Conservation (phyloP, 495 filamentous ascomycete species). For the Penicillium psychrofluorescens region DNA sequence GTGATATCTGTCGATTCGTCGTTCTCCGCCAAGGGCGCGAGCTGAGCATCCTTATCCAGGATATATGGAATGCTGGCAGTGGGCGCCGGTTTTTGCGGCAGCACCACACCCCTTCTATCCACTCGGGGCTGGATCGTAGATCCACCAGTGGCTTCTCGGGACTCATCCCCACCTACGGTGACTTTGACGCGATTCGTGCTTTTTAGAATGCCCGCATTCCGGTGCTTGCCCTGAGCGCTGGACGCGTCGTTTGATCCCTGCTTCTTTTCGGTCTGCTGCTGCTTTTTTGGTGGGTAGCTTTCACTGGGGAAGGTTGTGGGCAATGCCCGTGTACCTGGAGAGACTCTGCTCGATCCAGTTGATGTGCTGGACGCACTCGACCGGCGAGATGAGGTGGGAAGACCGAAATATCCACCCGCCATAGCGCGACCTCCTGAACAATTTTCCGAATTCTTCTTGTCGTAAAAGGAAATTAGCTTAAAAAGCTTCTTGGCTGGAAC, state of each 20-base stretch:
- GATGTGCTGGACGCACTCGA: constrained; percentile 24
- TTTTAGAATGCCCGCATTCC: constrained; percentile 39
- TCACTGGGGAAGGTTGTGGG: constrained; percentile 17
- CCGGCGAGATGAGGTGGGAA: constrained; percentile 24
- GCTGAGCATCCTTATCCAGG: constrained; percentile 22
- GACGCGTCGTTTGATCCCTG: constrained; percentile 7
- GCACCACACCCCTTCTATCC: constrained; percentile 23
- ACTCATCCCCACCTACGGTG: constrained; percentile 19
- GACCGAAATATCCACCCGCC: constrained; percentile 36
- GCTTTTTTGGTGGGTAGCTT: background rate
- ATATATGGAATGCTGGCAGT: constrained; percentile 35
- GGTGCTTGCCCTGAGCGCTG: constrained; percentile 23
- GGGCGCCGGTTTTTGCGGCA: constrained; percentile 31
- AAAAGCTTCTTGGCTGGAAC: no score
- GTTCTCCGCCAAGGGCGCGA: constrained; percentile 19
- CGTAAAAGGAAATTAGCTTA: no score
- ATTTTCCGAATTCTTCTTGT: no score
- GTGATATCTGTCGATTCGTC: constrained; percentile 26
- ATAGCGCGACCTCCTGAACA: constrained; percentile 6
- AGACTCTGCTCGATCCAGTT: constrained; percentile 15
- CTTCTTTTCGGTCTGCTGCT: constrained; percentile 10
- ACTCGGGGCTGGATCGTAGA: constrained; percentile 21
- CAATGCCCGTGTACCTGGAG: constrained; percentile 20
- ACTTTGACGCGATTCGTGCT: constrained; percentile 34
- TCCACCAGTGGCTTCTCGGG: constrained; percentile 11